These are phyloP conservation scores for Clonostachys chloroleuca DNA, from an alignment of 2,329 filamentous ascomycete species.

Conservation along the genomic window DNA sequence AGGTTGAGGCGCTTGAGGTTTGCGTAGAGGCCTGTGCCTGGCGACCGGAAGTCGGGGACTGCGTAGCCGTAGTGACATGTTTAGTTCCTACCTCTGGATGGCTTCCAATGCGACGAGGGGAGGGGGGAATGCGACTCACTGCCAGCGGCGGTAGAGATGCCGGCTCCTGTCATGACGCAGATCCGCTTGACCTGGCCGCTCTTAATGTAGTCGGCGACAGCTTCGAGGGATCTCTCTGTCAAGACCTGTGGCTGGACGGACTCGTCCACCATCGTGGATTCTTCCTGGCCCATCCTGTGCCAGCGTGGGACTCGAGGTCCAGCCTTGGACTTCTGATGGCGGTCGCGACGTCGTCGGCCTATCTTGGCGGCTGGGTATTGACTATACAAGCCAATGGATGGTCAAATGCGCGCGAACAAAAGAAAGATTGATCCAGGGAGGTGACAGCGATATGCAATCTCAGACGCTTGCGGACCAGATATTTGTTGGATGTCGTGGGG, in stretches of 20 bases:
- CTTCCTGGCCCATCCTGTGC: conserved; percentile 80
- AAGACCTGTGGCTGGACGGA: conserved; percentile 62
- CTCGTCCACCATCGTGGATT: conserved; percentile 59
- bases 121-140: conserved; percentile 34
- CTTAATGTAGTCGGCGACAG: conserved; percentile 76
- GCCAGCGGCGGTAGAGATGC: conserved; percentile 73
- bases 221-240: conserved; percentile 62
- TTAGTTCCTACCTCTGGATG: not conserved
- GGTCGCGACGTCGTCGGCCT: conserved; percentile 30
- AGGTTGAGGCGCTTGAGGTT: conserved; percentile 84
- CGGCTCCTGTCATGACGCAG: conserved; percentile 87
- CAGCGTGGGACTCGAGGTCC: conserved; percentile 22
- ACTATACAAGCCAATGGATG: too few relatives aligned
- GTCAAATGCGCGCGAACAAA: too few relatives aligned
- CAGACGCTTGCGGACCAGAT: too few relatives aligned
- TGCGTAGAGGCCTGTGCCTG: conserved; percentile 88
- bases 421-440: too few relatives aligned
- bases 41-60: conserved; percentile 93
- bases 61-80: conserved; percentile 21
- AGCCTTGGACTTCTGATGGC: conserved; percentile 25
- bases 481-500: too few relatives aligned
- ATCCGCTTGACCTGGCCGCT: conserved; percentile 64
- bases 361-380: conserved; percentile 21
- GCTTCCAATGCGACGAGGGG: not conserved
- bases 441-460: too few relatives aligned